A percentile compares a stretch with the other conserved stretches of the same genome.
These are phyloP conservation scores for Colletotrichum paranaense DNA, from an alignment of 2,329 filamentous ascomycete genomes.

Conservation along the genomic window DNA sequence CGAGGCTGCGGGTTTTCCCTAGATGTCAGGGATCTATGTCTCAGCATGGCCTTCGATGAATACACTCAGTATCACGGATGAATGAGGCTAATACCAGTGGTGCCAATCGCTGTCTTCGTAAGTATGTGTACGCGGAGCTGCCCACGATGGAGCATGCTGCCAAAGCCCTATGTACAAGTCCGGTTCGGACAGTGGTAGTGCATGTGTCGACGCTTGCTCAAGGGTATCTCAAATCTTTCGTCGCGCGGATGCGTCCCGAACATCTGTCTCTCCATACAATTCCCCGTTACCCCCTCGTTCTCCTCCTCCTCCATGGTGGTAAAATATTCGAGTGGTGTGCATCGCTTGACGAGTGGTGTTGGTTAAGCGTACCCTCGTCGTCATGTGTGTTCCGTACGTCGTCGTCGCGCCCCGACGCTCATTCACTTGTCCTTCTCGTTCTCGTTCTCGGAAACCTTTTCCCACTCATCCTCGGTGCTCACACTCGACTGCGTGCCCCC, in stretches of 20 bases:
- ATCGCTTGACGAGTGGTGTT: background rate
- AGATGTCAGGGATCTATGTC: background rate
- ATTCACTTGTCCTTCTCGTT: slow-evolving; percentile 66
- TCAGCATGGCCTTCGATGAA: background rate
- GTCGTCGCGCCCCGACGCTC: background rate
- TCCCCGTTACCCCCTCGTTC: background rate
- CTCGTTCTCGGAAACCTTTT: slow-evolving; percentile 86
- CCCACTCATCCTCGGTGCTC: slow-evolving; percentile 97
- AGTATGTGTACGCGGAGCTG: slow-evolving; percentile 28
- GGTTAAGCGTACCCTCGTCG: background rate
- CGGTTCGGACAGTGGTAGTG: background rate
- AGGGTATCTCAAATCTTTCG: slow-evolving; percentile 35
- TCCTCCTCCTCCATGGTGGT: background rate
- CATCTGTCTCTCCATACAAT: background rate
- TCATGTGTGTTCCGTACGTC: background rate
- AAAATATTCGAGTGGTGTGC: background rate
- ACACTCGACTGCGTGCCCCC: slow-evolving; percentile 64
- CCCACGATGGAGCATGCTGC: slow-evolving; percentile 17
- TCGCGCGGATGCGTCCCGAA: background rate
- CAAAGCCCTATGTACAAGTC: slow-evolving; percentile 25
- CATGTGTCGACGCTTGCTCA: slow-evolving; percentile 20
- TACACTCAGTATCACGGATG: background rate
- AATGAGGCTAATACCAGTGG: background rate
- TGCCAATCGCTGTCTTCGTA: slow-evolving; percentile 1
- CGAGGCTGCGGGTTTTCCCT: background rate